These are phyloP conservation scores for Porodaedalea pini DNA, from an alignment of 1,284 basidiomycete species.

Conservation along the genomic window DNA sequence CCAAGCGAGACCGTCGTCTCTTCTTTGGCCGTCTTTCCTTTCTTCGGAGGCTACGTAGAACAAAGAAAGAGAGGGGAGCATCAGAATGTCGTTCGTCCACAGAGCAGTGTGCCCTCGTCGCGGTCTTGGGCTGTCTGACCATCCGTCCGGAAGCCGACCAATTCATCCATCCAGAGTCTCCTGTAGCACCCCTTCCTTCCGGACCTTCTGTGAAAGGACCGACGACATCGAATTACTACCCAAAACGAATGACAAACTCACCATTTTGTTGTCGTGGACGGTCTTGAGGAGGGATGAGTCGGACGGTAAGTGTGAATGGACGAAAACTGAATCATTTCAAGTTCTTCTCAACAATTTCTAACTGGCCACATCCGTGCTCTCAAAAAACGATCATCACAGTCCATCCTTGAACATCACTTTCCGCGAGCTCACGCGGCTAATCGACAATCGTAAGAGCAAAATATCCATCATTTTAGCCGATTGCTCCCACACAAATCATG, in stretches of 20 bases:
- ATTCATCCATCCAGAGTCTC: slow-evolving; percentile 5
- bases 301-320: neutral
- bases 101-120: no score
- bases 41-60: slow-evolving; percentile 83
- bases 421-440: no score
- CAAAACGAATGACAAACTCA: neutral
- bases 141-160: neutral
- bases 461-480: no score
- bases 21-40: slow-evolving; percentile 74
- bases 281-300: neutral
- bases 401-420: no score
- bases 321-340: neutral
- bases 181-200: neutral
- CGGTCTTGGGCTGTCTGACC: neutral
- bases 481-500: no score
- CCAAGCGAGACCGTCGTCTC: slow-evolving; percentile 84
- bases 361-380: no score
- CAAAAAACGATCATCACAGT: no score
- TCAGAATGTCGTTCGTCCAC: neutral
- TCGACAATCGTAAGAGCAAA: no score
- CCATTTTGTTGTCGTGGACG: slow-evolving; percentile 11
- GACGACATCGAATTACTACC: neutral
- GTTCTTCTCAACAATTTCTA: no score
- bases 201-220: neutral
- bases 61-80: neutral